Evolutionary conservation across 495 filamentous ascomycete genomes (phyloP), one percentile per base, ranked within the genome.

Genomic region (Aspergillus homomorphus): DNA sequence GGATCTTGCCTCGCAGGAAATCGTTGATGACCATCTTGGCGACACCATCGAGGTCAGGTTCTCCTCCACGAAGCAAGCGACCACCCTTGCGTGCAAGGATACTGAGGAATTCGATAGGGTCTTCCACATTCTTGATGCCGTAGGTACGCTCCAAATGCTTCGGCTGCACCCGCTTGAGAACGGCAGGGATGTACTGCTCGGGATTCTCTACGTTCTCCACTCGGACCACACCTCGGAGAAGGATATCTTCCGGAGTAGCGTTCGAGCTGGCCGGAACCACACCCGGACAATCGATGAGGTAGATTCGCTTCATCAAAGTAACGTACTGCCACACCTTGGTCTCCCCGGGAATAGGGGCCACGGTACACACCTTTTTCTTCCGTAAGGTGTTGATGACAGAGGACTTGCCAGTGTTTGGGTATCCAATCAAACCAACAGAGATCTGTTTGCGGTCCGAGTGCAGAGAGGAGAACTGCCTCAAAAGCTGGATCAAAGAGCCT

Each of bases 281-380:
- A 64, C 94, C 94, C 38, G 94, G 94, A 66, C 94, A 97, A 67
- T 98, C 94, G 63, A 98, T 97, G 53, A 98, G 80, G 69, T 96
- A 98, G 45, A 98, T 97, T 51, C 95, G 80, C 71, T 91, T 92
- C 92, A 96, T 98, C 53, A 98, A 72, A 0, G 93, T 97, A 57
- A 98, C 89, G 62, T 96, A 98, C 71, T 98, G 92, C 92, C 92
- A 98, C 14, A 97, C 88, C 75, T 96, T 98, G 57, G 92, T 98
- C 61, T 82, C 78, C 10, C 93, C 93, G 8, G 94, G 93, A 59
- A 98, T 93, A 16, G 94, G 94, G n/a, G 94, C 94, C 5, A 96
- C 91, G 3, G 83, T 94, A 72, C 91, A 89, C 33, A 96, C 92
- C 61, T 92, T 90, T 79, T 98, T 98, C 68, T 88, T 89, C 19